These are phyloP conservation scores for Eimeria maxima DNA, from an alignment of 169 alveolate genomes.

Conservation along the genomic window DNA sequence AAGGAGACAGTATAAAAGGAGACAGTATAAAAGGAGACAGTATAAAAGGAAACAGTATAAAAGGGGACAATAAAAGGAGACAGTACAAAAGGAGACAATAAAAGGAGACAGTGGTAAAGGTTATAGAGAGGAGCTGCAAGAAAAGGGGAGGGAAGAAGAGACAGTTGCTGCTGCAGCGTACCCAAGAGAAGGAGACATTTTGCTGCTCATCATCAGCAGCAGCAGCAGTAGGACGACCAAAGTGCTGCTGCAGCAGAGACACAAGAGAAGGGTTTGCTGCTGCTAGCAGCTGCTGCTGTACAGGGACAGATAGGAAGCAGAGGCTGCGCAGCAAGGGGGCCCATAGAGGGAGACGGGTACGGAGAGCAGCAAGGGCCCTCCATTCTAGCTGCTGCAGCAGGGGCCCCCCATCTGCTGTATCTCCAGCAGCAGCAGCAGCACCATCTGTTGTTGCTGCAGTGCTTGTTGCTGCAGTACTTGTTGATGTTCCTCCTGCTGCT, in stretches of 20 bases:
- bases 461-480: not conserved
- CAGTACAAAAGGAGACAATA: too few species aligned
- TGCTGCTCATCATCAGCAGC: not conserved
- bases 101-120: too few species aligned
- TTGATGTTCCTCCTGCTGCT: not conserved
- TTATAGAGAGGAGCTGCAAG: too few species aligned
- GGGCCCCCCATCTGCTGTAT: not conserved
- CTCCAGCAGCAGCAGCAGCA: constrained; percentile 19
- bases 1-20: too few species aligned
- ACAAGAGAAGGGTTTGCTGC: not conserved
- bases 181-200: constrained; percentile 39
- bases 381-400: constrained; percentile 47
- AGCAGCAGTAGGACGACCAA: not conserved
- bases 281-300: constrained; percentile 53
- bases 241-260: constrained; percentile 18
- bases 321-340: constrained; percentile 28
- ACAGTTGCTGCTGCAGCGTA: not conserved
- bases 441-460: not conserved
- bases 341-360: constrained; percentile 5
- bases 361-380: constrained; percentile 39
- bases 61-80: too few species aligned
- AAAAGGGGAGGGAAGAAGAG: too few species aligned
- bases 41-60: too few species aligned
- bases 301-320: constrained; percentile 21
- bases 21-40: too few species aligned